Base-by-base conservation (phyloP, 1,139 yeast genomes). In the Saccharomycopsis hybrid region DNA sequence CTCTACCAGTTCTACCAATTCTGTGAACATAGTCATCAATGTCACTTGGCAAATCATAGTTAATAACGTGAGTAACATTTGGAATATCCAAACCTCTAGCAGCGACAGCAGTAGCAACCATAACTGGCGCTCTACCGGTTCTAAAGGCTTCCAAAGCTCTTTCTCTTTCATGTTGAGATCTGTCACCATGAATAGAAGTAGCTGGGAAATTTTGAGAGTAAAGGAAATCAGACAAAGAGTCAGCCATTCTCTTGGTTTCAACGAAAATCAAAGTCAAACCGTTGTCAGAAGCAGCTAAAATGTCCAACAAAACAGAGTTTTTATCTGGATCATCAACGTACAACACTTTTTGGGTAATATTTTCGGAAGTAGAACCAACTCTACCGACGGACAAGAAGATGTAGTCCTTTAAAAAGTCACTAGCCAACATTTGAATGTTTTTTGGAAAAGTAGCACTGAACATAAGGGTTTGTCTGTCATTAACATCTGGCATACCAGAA, bases 1-100 rank as follows among this genome's bases (percentile, higher is more conserved):
- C 98, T 82, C 98, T 95, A 72, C 98, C 98, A 64, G 98, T 92
- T 84, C 98, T 94, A 78, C 98, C 98, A 67, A 92, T 92, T 77
- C 98, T 87, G 76, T 92, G 98, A 57, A 92, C 98, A 67, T 92
- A 92, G 72, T 92, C 98, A 70, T 92, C 98, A 65, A 90, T 86
- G 70, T 92, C 97, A 66, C 87, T 77, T 66, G 98, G 98, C 69
- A 92, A 78, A 68, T 92, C 98, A 68, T 84, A 92, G 78, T 92
- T 92, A 72, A 92, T 85, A 65, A 92, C 98, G 68, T 90, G 97
- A 44, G 95, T 85, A 61, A 92, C 98, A 67, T 92, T 92, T 68
- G 98, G 97, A 76, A 92, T 92, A 81, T 92, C 98, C 68, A 92
- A 80, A 74, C 98, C 98, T 80, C 98, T 87, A 51, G 97, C 97